These are phyloP conservation scores for Coemansia furcata DNA, from an alignment of 192 early-diverging fungal genomes.

Conservation along the genomic window DNA sequence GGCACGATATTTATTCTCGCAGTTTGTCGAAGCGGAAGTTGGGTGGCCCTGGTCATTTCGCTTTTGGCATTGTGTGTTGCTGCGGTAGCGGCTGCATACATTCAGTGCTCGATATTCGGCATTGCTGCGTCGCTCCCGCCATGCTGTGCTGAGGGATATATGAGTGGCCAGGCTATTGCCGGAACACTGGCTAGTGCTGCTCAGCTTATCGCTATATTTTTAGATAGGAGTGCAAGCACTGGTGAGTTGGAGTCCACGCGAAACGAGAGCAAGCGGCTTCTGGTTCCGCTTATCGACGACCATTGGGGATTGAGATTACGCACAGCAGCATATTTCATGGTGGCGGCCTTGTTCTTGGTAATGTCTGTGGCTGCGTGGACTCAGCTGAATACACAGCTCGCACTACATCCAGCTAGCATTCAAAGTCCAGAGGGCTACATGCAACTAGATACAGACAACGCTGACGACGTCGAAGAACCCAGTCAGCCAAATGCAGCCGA, in stretches of 20 bases:
- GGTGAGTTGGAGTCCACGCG: neutral
- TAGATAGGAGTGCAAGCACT: neutral
- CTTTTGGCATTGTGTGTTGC: constrained; percentile 54
- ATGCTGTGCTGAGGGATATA: constrained; percentile 66
- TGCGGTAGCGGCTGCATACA: constrained; percentile 61
- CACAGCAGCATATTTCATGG: constrained; percentile 33
- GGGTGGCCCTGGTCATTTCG: constrained; percentile 44
- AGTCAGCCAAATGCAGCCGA: neutral
- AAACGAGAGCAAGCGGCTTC: neutral
- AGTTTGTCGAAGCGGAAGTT: constrained; percentile 53
- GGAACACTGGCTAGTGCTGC: constrained; percentile 65
- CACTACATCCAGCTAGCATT: neutral
- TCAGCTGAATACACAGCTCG: constrained; percentile 25
- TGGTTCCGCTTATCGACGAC: neutral
- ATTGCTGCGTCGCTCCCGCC: constrained; percentile 64
- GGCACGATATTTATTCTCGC: constrained; percentile 51
- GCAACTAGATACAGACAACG: neutral
- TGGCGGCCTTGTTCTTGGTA: constrained; percentile 31
- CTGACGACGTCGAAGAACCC: neutral
- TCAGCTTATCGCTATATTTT: constrained; percentile 57
- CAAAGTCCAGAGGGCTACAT: neutral
- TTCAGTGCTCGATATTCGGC: constrained; percentile 70
- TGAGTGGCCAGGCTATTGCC: constrained; percentile 65
- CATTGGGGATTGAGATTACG: constrained; percentile 12
- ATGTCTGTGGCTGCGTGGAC: constrained; percentile 29